phyloP scores from a whole-genome alignment of 2,329 filamentous ascomycete genomes.

The Cercospora citrullina region DNA sequence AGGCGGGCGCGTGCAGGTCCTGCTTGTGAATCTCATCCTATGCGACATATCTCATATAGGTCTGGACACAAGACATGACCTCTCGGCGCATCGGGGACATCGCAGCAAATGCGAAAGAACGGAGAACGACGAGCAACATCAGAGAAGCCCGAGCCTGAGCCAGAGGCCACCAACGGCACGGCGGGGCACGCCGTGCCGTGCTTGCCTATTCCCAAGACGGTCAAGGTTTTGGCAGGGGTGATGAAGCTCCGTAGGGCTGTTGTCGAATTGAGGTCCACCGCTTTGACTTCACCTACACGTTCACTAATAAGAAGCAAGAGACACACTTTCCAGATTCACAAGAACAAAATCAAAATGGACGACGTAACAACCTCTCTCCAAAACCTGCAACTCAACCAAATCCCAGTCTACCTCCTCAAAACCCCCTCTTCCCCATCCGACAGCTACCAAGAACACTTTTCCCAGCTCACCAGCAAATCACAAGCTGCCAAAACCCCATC shows the following conservation, averaged over 20 bases:
- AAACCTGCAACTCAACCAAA: conserved; percentile 34
- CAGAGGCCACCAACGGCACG: too few species aligned
- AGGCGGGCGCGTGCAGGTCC: background rate
- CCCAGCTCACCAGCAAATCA: background rate
- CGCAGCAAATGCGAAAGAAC: background rate
- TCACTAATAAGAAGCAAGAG: background rate
- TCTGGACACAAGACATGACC: background rate
- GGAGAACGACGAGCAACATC: too few species aligned
- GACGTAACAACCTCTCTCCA: conserved; percentile 27
- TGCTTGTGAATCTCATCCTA: background rate
- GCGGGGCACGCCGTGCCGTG: background rate
- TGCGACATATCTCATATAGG: background rate
- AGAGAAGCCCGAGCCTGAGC: too few species aligned
- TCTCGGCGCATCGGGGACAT: background rate
- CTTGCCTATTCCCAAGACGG: background rate
- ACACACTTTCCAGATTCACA: background rate
- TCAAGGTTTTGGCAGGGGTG: background rate
- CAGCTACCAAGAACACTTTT: conserved; percentile 69
- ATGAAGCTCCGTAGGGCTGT: background rate
- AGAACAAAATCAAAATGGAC: conserved; percentile 30
- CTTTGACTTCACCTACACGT: background rate
- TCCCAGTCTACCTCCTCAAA: conserved; percentile 72
- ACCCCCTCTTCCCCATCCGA: conserved; percentile 72
- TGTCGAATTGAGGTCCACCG: background rate
- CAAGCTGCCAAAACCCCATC: conserved; percentile 22